phyloP scores from a whole-genome alignment of 495 filamentous ascomycete genomes.

The Hypoxylon lienhwacheense region DNA sequence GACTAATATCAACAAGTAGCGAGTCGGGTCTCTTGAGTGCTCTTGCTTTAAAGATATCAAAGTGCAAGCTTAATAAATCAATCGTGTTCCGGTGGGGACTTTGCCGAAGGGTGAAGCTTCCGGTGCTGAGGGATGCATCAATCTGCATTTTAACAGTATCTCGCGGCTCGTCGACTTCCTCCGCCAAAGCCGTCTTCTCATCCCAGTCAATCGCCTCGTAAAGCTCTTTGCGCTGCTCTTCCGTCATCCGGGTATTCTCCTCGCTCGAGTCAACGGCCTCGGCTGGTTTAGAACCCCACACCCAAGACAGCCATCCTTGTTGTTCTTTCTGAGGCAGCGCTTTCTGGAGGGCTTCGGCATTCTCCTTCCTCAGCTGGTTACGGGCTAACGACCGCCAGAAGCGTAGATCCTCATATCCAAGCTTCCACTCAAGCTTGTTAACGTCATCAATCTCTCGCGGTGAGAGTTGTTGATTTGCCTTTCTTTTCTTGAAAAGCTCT shows the following conservation, averaged over 20 bases:
- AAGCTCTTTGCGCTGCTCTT: constrained; percentile 92
- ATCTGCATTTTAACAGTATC: constrained; percentile 92
- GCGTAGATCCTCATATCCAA: constrained; percentile 91
- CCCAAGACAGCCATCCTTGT: constrained; percentile 85
- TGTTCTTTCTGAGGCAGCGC: constrained; percentile 47
- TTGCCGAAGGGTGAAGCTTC: constrained; percentile 89
- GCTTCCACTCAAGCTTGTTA: constrained; percentile 77
- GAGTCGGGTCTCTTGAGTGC: constrained; percentile 87
- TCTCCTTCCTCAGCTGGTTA: constrained; percentile 93
- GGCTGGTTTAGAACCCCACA: constrained; percentile 76
- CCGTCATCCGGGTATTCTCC: constrained; percentile 80
- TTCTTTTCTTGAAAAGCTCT: constrained; percentile 88
- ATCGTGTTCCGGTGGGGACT: constrained; percentile 76
- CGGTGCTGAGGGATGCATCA: constrained; percentile 84
- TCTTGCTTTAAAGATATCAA: constrained; percentile 89
- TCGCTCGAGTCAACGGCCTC: constrained; percentile 56
- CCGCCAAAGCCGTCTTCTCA: constrained; percentile 86
- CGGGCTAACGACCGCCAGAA: constrained; percentile 95
- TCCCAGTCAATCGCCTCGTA: constrained; percentile 98
- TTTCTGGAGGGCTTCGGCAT: constrained; percentile 69
- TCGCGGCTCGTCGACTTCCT: constrained; percentile 82
- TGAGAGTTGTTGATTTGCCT: constrained; percentile 72
- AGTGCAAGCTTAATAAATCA: constrained; percentile 86
- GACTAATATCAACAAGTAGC: constrained; percentile 80
- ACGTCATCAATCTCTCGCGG: constrained; percentile 71